A percentile compares a stretch with the other conserved stretches of the same genome.
Evolutionary conservation across 441 rosid genomes (phyloP).

Genomic region (Kokia cookei): DNA sequence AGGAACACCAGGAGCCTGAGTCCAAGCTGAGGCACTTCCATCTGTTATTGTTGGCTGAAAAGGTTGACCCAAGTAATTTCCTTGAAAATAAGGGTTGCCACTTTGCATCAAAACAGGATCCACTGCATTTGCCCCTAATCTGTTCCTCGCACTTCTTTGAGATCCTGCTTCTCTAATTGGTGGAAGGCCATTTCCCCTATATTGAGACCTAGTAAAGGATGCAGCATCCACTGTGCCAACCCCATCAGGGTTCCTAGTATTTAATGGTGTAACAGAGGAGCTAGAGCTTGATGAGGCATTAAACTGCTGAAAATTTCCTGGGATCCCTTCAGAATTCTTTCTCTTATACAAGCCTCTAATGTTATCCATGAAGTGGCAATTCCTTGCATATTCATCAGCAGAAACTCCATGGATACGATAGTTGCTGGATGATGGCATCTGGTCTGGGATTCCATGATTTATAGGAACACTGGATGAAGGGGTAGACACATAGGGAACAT

Average conservation of each 20-base stretch:
- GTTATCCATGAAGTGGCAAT: slow-evolving; percentile 40
- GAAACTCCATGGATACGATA: slow-evolving; percentile 45
- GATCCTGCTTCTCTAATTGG: slow-evolving; percentile 39
- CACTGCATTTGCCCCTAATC: slow-evolving; percentile 44
- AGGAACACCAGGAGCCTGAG: slow-evolving; percentile 42
- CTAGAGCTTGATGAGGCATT: slow-evolving; percentile 48
- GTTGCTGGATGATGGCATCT: slow-evolving; percentile 39
- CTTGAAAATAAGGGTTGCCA: slow-evolving; percentile 43
- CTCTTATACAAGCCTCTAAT: slow-evolving; percentile 60
- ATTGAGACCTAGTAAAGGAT: slow-evolving; percentile 32
- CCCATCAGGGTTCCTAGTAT: slow-evolving; percentile 48
- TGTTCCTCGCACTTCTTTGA: slow-evolving; percentile 56
- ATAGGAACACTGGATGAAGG: slow-evolving; percentile 32
- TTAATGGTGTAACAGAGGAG: slow-evolving; percentile 30
- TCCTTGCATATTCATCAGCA: slow-evolving; percentile 50
- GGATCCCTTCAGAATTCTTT: slow-evolving; percentile 53
- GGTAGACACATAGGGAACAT: slow-evolving; percentile 32
- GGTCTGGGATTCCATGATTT: slow-evolving; percentile 45
- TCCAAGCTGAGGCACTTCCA: slow-evolving; percentile 51
- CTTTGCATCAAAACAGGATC: slow-evolving; percentile 48
- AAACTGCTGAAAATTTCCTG: slow-evolving; percentile 42
- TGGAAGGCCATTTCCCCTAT: slow-evolving; percentile 37
- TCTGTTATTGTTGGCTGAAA: slow-evolving; percentile 43
- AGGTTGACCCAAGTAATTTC: slow-evolving; percentile 52
- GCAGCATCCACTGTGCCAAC: slow-evolving; percentile 33